Conservation (phyloP, 805 yeast species). For the Millerozyma acaciae region DNA sequence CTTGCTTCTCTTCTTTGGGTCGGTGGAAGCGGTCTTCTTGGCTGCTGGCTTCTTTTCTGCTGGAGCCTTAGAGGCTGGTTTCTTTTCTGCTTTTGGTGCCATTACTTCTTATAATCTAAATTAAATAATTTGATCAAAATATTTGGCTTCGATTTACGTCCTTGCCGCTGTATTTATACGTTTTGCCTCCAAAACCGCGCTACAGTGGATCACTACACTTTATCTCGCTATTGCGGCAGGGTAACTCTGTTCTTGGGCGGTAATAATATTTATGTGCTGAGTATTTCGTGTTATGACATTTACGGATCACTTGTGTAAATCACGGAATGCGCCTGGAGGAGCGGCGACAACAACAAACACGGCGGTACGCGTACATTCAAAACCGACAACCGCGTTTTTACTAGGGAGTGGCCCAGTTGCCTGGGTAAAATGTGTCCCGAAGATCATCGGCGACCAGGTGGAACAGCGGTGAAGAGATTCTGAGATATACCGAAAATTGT, state of each 20-base stretch:
- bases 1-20: slow-evolving; percentile 88
- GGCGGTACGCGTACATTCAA: no score
- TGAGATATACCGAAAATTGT: no score
- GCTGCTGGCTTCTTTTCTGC: slow-evolving; percentile 92
- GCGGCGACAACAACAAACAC: no score
- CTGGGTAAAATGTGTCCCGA: no score
- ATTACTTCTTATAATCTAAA: slow-evolving; percentile 32
- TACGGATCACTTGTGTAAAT: no score
- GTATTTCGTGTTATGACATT: no score
- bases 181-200: slow-evolving; percentile 3
- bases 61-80: slow-evolving; percentile 94
- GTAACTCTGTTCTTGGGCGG: not conserved
- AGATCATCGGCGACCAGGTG: no score
- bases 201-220: not conserved
- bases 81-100: slow-evolving; percentile 70
- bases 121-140: slow-evolving; percentile 1
- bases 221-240: not conserved
- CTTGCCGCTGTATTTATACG: slow-evolving; percentile 10
- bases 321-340: no score
- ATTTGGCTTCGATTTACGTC: slow-evolving; percentile 1
- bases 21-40: slow-evolving; percentile 80
- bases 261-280: no score
- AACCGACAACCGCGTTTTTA: no score
- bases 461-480: no score
- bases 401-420: no score